A percentile compares a stretch with the other conserved stretches of the same genome.
Conservation (phyloP, 352 stramenopile genomes). For the Phytophthora sansomeana region DNA sequence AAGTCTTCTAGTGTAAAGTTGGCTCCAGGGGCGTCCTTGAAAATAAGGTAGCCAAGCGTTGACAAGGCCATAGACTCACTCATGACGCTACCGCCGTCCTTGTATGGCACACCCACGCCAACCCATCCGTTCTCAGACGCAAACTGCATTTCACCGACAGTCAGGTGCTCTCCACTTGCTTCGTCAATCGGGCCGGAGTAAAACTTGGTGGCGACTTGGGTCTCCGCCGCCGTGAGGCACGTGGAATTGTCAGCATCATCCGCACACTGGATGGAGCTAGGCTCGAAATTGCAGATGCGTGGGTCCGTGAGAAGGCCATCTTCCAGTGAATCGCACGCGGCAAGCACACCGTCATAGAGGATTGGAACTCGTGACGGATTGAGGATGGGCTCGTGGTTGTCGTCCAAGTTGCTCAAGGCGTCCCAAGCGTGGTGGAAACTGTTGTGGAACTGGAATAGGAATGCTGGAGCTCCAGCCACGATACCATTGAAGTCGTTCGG, state of each 20-base stretch:
- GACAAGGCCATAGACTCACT: conserved; percentile 38
- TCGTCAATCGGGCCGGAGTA: conserved; percentile 41
- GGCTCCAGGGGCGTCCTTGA: conserved; percentile 19
- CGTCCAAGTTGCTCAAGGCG: conserved; percentile 32
- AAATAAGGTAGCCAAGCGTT: conserved; percentile 42
- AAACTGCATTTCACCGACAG: conserved; percentile 42
- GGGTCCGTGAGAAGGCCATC: conserved; percentile 34
- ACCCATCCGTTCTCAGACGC: conserved; percentile 44
- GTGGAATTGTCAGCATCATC: conserved; percentile 14
- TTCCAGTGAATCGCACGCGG: conserved; percentile 34
- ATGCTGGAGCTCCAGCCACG: conserved; percentile 39
- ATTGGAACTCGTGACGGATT: conserved; percentile 30
- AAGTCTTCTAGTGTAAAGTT: conserved; percentile 48
- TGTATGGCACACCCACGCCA: conserved; percentile 37
- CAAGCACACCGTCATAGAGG: conserved; percentile 34
- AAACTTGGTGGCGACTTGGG: conserved; percentile 31
- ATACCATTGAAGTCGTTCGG: conserved; percentile 48
- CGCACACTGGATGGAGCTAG: conserved; percentile 17
- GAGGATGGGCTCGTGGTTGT: conserved; percentile 29
- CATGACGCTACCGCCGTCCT: conserved; percentile 22
- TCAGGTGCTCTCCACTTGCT: conserved; percentile 37
- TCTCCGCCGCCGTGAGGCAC: conserved; percentile 28
- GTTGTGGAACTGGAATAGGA: conserved; percentile 47
- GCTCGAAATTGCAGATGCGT: conserved; percentile 32
- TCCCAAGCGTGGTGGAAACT: conserved; percentile 45